Evolutionary conservation across 768 basidiomycete species (phyloP), one percentile per base, ranked within the genome.

Genomic region (Termitomyces heimii): DNA sequence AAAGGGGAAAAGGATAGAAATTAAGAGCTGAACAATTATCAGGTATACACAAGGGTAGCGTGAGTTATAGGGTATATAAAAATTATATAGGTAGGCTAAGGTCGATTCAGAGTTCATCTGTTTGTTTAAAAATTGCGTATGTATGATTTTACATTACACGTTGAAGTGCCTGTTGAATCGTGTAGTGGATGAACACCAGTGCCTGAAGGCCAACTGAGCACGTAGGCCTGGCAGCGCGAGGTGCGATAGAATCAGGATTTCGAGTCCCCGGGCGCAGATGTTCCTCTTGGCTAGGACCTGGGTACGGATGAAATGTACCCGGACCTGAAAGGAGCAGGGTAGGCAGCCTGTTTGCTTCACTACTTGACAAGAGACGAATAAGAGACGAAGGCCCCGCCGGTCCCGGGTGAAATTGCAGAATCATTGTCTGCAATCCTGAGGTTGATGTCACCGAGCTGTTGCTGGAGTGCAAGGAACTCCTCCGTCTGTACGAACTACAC

Each of bases 401-500:
- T 28, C 9, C 51, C 61, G 20, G 52, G 31, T 31, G 24, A 42
- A 8, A 35, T 12, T 14, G 51, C 14, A 16, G 43, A 43, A 43
- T 49, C 47, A 1, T 39, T 9, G 29, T n/a, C 60, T 26, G 29
- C 4, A 9, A 50, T 45, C 8, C 42, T 53, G 4, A 42, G 5
- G 35, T 61, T 22, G n/a, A 53, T 55, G 16, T 58, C 42, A 16
- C 50, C 53, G 20, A 45, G 40, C 24, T 54, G 48, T 26, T 54
- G 44, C 24, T 57, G 55, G 5, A 62, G 39, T 14, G 47, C 48
- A 24, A 56, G 22, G 20, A 56, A 62, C n/a, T 54, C 50, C 20
- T 62, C 58, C 32, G 57, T 56, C 51, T 46, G 44, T 12, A 62
- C 16, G n/a, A 62, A 62, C 61, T 62, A 42, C 0, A 34, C 20